Percentiles rank a stretch among this genome's conserved stretches.
phyloP scores from a whole-genome alignment of 192 early-diverging fungal genomes.

The Backusella morwellensis region DNA sequence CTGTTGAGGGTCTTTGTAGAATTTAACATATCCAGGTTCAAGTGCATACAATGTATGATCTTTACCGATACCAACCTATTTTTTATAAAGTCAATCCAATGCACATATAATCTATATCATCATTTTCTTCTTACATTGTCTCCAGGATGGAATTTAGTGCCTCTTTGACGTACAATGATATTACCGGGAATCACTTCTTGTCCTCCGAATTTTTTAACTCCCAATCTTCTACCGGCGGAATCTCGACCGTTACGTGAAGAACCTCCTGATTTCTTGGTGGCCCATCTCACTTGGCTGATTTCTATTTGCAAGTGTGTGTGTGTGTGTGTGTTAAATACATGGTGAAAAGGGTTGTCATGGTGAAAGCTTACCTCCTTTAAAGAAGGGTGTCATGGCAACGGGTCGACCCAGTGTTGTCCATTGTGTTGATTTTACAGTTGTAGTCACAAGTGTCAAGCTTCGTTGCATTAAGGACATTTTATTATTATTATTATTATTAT shows the following conservation, averaged over 20 bases:
- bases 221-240: slow-evolving; percentile 74
- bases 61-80: slow-evolving; percentile 65
- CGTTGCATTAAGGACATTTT: background rate
- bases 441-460: background rate
- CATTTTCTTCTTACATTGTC: slow-evolving; percentile 57
- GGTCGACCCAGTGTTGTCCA: background rate
- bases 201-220: slow-evolving; percentile 73
- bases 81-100: background rate
- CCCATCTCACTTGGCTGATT: slow-evolving; percentile 61
- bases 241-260: slow-evolving; percentile 78
- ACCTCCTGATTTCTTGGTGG: slow-evolving; percentile 75
- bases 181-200: slow-evolving; percentile 74
- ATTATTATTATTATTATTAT: background rate
- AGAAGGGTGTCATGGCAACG: background rate
- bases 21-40: slow-evolving; percentile 70
- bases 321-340: no score
- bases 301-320: background rate
- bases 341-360: background rate
- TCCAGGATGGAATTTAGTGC: slow-evolving; percentile 76
- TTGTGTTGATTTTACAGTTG: slow-evolving; percentile 6
- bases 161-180: slow-evolving; percentile 80
- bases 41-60: slow-evolving; percentile 78
- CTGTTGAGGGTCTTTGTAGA: slow-evolving; percentile 63
- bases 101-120: background rate
- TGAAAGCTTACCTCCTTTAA: background rate